These are phyloP conservation scores for Ogataea allantospora DNA, from an alignment of 805 yeast genomes.

Conservation along the genomic window DNA sequence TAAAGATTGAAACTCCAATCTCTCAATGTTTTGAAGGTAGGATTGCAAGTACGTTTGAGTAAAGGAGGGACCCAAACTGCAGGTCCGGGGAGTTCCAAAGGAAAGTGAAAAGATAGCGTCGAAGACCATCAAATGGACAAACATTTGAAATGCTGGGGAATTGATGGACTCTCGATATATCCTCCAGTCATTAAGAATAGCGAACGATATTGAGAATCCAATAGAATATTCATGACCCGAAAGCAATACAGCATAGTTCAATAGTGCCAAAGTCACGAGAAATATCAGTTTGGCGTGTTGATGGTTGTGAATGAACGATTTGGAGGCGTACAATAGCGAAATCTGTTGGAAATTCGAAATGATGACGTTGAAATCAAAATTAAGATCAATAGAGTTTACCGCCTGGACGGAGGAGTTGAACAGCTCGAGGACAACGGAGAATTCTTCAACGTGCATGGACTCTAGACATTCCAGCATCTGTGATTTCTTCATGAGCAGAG, in stretches of 20 bases:
- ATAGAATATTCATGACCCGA: conserved; percentile 61
- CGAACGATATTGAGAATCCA: conserved; percentile 51
- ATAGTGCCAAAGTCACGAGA: conserved; percentile 38
- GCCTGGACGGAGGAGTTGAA: conserved; percentile 42
- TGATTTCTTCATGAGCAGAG: conserved; percentile 41
- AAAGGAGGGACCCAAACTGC: conserved; percentile 23
- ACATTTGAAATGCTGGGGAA: conserved; percentile 33
- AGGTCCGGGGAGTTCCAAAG: conserved; percentile 42
- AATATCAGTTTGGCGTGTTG: conserved; percentile 33
- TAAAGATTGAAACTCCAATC: conserved; percentile 11
- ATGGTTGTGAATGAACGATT: conserved; percentile 30
- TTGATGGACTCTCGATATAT: conserved; percentile 37
- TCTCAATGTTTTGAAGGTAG: conserved; percentile 17
- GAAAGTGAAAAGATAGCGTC: conserved; percentile 53
- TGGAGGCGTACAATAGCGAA: conserved; percentile 37
- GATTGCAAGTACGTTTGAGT: conserved; percentile 18
- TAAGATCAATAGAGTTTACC: conserved; percentile 32
- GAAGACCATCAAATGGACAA: conserved; percentile 45
- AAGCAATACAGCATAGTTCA: conserved; percentile 56
- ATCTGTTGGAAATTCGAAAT: conserved; percentile 37
- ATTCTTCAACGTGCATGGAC: conserved; percentile 31
- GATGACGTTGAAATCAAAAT: conserved; percentile 34
- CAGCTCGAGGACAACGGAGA: conserved; percentile 36
- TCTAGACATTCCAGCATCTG: conserved; percentile 28
- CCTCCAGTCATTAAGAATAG: conserved; percentile 59